phyloP scores from a whole-genome alignment of 2,329 filamentous ascomycete species.

The Alternaria ventricosa region DNA sequence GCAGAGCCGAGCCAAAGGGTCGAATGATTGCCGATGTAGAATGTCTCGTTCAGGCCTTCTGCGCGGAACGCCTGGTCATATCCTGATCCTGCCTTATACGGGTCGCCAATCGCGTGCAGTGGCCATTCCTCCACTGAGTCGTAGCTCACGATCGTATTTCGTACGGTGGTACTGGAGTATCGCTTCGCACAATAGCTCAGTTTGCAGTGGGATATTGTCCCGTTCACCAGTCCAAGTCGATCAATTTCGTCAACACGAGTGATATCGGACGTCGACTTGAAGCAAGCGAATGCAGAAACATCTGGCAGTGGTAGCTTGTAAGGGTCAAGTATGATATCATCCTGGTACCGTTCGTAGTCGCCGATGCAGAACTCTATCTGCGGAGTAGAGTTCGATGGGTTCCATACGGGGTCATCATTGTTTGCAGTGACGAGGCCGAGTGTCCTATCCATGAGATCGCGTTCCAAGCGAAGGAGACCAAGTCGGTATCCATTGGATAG shows the following conservation, averaged over 20 bases:
- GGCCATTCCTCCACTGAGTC: neutral
- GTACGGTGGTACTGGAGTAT: fast-evolving
- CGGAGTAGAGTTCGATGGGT: no score
- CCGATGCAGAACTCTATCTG: neutral
- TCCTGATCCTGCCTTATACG: neutral
- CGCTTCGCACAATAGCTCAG: neutral
- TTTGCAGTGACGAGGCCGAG: no score
- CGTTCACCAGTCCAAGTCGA: neutral
- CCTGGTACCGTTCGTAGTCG: neutral
- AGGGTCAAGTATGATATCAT: neutral
- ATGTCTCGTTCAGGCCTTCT: neutral
- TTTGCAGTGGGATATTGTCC: neutral
- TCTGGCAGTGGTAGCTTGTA: fast-evolving
- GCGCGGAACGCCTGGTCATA: neutral
- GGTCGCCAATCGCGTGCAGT: neutral
- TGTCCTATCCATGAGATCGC: no score
- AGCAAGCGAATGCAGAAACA: neutral
- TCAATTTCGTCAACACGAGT: neutral
- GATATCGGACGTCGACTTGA: neutral
- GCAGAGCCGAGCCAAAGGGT: neutral
- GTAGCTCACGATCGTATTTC: neutral
- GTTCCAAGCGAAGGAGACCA: no score
- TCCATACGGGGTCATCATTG: no score
- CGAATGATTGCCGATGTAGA: neutral
- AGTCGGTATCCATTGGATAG: no score